These are phyloP conservation scores for Centella asiatica DNA, from an alignment of 129 eudicot species.

Conservation along the genomic window DNA sequence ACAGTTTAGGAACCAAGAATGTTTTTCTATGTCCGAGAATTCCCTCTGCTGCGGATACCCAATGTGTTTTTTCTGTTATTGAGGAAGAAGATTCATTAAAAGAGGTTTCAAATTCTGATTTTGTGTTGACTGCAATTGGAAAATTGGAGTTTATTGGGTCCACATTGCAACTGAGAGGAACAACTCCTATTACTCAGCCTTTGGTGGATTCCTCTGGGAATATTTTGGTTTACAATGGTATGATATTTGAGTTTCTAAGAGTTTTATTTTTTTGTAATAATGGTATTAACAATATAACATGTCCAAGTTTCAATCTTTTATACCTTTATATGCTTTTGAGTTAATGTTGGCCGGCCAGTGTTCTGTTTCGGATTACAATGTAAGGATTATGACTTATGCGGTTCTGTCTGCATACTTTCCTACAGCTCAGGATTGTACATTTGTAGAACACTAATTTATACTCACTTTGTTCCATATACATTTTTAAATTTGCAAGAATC, in stretches of 20 bases:
- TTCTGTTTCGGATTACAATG: too few relatives aligned
- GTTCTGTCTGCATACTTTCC: too few relatives aligned
- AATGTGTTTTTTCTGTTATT: slow-evolving; percentile 15
- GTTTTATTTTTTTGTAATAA: background rate
- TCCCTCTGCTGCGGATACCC: slow-evolving; percentile 3
- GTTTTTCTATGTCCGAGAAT: slow-evolving; percentile 22
- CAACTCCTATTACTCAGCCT: slow-evolving; percentile 56
- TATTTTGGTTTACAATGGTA: slow-evolving; percentile 83
- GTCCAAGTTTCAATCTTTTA: background rate
- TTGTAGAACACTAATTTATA: too few relatives aligned
- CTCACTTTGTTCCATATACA: too few relatives aligned
- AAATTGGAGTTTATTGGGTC: slow-evolving; percentile 65
- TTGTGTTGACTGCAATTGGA: slow-evolving; percentile 3
- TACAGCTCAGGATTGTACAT: too few relatives aligned
- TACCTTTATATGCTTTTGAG: background rate
- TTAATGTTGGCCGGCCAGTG: background rate
- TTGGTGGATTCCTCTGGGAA: slow-evolving; percentile 69
- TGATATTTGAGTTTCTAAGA: background rate
- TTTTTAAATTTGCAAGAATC: too few relatives aligned
- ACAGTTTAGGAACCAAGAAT: slow-evolving; percentile 65
- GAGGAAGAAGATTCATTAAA: slow-evolving; percentile 20
- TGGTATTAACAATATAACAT: background rate
- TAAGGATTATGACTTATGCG: too few relatives aligned
- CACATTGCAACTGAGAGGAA: slow-evolving; percentile 82
- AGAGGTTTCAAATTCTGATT: background rate